A percentile compares a stretch with the other conserved stretches of the same genome.
phyloP scores from a whole-genome alignment of 1,284 basidiomycete species.

The Leccinum proximum region DNA sequence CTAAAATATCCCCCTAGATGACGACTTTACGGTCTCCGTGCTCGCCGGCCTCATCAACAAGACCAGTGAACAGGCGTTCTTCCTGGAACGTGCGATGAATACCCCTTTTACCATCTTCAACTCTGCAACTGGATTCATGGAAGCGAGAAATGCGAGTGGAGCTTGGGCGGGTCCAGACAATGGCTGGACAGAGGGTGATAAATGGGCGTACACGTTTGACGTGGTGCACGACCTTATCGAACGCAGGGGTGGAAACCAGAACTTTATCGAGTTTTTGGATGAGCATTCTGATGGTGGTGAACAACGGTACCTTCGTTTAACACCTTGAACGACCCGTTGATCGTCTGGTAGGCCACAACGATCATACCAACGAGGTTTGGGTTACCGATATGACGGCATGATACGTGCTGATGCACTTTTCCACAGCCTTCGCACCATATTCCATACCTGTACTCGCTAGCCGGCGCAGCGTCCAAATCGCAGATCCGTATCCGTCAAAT shows the following conservation, averaged over 20 bases:
- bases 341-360: conserved; percentile 62
- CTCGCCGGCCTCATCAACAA: conserved; percentile 56
- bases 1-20: conserved; percentile 46
- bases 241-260: conserved; percentile 59
- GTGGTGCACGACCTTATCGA: conserved; percentile 73
- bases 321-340: not conserved
- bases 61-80: conserved; percentile 45
- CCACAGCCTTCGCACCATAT: conserved; percentile 76
- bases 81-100: conserved; percentile 52
- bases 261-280: conserved; percentile 69
- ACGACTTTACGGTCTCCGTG: conserved; percentile 72
- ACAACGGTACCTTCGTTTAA: conserved; percentile 8
- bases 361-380: conserved; percentile 77
- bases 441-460: conserved; percentile 77
- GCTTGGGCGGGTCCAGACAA: conserved; percentile 67
- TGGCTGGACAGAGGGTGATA: conserved; percentile 85
- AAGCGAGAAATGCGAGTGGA: conserved; percentile 68
- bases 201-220: conserved; percentile 82
- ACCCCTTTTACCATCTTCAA: conserved; percentile 73
- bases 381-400: not conserved
- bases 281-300: conserved; percentile 69
- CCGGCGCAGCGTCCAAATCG: conserved; percentile 65
- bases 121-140: conserved; percentile 74
- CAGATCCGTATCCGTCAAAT: conserved; percentile 72
- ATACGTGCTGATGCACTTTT: conserved; percentile 8